phyloP scores from a whole-genome alignment of 495 filamentous ascomycete genomes.

The Beverwykella pulmonaria region DNA sequence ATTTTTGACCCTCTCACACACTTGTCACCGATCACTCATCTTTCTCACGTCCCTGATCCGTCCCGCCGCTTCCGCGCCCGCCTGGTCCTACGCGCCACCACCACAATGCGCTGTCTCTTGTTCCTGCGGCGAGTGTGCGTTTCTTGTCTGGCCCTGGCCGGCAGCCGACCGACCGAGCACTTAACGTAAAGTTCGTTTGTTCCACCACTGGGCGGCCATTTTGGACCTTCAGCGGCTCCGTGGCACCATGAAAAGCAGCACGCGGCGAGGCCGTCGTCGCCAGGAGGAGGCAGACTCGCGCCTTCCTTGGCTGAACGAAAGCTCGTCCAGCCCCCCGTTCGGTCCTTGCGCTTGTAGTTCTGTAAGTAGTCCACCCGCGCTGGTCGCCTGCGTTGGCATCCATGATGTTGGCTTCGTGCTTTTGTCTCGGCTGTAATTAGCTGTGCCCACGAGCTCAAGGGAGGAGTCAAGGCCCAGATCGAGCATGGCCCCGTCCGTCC shows the following conservation, averaged over 20 bases:
- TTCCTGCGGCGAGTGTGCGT: not conserved
- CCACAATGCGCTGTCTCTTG: not conserved
- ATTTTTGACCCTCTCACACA: not conserved
- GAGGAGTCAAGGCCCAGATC: not conserved
- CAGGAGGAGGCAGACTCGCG: not conserved
- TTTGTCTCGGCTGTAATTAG: conserved; percentile 8
- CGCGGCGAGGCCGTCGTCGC: not conserved
- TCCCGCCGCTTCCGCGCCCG: too few species aligned
- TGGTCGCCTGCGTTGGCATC: not conserved
- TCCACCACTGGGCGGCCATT: not conserved
- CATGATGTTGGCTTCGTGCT: not conserved
- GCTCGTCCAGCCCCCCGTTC: not conserved
- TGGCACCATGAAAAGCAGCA: not conserved
- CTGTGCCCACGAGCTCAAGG: not conserved
- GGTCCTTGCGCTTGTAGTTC: not conserved
- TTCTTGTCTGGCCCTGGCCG: not conserved
- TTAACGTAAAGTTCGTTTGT: conserved; percentile 1
- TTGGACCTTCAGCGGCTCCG: not conserved
- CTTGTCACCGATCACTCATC: too few species aligned
- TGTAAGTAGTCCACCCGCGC: not conserved
- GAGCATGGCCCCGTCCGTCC: not conserved
- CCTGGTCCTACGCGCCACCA: not conserved
- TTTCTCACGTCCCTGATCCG: too few species aligned
- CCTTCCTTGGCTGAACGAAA: not conserved
- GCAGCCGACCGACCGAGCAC: not conserved